Conservation (phyloP, 257 asterid genomes). For the Cinchona pubescens region DNA sequence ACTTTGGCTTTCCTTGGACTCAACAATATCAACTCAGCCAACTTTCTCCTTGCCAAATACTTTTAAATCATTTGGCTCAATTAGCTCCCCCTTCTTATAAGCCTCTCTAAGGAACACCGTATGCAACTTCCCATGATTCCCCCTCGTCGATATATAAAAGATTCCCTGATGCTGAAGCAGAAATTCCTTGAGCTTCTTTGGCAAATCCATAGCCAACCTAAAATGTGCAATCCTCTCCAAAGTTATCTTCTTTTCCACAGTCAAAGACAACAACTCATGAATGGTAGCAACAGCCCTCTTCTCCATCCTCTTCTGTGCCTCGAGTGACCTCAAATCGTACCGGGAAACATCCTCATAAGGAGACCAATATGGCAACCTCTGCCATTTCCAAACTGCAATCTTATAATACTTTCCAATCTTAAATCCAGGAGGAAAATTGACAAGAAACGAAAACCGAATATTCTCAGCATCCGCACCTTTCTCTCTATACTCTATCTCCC, state of each 20-base stretch:
- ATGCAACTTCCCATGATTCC: slow-evolving; percentile 78
- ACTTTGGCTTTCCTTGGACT: slow-evolving; percentile 69
- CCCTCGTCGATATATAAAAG: slow-evolving; percentile 75
- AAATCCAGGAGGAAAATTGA: slow-evolving; percentile 86
- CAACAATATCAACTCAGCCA: slow-evolving; percentile 57
- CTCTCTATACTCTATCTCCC: slow-evolving; percentile 70
- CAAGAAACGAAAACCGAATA: slow-evolving; percentile 63
- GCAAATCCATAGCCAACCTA: slow-evolving; percentile 71
- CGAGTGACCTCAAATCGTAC: slow-evolving; percentile 76
- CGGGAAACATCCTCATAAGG: slow-evolving; percentile 76
- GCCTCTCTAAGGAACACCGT: slow-evolving; percentile 88
- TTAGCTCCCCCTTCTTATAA: slow-evolving; percentile 73
- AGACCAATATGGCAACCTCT: slow-evolving; percentile 92
- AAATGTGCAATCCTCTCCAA: slow-evolving; percentile 83
- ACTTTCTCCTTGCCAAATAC: slow-evolving; percentile 77
- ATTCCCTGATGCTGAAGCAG: slow-evolving; percentile 89
- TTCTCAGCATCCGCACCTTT: slow-evolving; percentile 77
- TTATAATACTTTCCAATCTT: slow-evolving; percentile 78
- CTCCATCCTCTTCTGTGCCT: slow-evolving; percentile 91
- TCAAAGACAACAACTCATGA: slow-evolving; percentile 62
- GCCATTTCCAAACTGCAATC: slow-evolving; percentile 95
- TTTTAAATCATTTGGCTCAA: slow-evolving; percentile 68
- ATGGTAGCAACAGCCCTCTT: slow-evolving; percentile 81
- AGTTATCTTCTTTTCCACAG: slow-evolving; percentile 75
- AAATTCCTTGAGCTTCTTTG: slow-evolving; percentile 81